These are phyloP conservation scores for Pseudogymnoascus sp. DNA, from an alignment of 2,329 filamentous ascomycete species.

Conservation along the genomic window DNA sequence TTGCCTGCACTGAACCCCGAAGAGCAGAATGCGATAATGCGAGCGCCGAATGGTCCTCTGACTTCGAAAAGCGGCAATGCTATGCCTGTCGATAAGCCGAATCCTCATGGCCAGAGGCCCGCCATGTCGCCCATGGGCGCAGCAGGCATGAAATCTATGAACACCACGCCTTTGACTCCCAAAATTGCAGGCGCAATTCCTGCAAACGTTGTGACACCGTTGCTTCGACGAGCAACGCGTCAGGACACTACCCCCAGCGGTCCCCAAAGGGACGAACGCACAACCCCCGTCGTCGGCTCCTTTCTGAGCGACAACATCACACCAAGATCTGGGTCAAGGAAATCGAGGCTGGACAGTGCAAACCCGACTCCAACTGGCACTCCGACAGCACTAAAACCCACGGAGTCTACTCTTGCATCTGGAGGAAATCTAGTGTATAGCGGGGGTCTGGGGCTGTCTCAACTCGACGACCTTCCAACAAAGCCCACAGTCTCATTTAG, in stretches of 20 bases:
- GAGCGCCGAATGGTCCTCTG: slow-evolving; percentile 27
- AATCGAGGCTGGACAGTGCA: slow-evolving; percentile 60
- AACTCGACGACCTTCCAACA: neutral
- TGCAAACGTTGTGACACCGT: slow-evolving; percentile 21
- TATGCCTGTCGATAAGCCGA: slow-evolving; percentile 44
- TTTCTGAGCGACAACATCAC: slow-evolving; percentile 64
- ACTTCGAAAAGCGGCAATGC: slow-evolving; percentile 22
- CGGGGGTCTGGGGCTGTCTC: slow-evolving; percentile 1
- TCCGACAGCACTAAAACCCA: slow-evolving; percentile 31
- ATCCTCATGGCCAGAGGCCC: slow-evolving; percentile 45
- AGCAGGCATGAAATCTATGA: slow-evolving; percentile 45
- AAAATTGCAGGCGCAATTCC: slow-evolving; percentile 38
- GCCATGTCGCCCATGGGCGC: slow-evolving; percentile 62
- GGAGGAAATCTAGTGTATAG: neutral
- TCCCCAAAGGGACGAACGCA: slow-evolving; percentile 38
- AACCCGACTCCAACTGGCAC: slow-evolving; percentile 58
- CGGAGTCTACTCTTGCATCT: neutral
- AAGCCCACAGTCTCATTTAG: slow-evolving; percentile 32
- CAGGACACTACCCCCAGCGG: slow-evolving; percentile 17
- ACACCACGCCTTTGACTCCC: slow-evolving; percentile 49
- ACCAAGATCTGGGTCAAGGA: slow-evolving; percentile 67
- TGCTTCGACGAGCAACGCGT: slow-evolving; percentile 43
- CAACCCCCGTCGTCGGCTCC: slow-evolving; percentile 41
- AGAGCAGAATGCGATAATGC: slow-evolving; percentile 38
- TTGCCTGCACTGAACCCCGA: neutral